Conservation (phyloP, 2,329 filamentous ascomycete species). For the Ustilaginoidea virens region DNA sequence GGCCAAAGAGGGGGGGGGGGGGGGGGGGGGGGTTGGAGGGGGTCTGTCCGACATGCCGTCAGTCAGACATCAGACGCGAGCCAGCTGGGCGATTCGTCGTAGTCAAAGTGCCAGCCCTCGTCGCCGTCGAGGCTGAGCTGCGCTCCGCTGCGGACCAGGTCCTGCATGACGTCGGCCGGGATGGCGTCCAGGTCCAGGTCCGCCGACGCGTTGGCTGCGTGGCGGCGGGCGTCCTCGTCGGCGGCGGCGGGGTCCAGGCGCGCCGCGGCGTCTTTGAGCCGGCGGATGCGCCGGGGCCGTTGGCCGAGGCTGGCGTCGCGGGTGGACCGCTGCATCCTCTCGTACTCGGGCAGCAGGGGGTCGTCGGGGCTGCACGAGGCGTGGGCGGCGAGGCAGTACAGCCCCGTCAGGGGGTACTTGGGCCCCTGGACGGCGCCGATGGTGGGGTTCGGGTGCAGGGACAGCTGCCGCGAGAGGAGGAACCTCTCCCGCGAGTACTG, state of each 20-base stretch:
- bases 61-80: no score
- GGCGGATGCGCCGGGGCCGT: conserved; percentile 11
- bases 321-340: conserved; percentile 28
- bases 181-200: conserved; percentile 15
- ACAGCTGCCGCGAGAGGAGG: conserved; percentile 25
- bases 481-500: conserved; percentile 13
- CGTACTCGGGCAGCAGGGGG: conserved; percentile 29
- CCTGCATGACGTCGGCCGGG: conserved; percentile 7
- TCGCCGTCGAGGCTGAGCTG: conserved; percentile 13
- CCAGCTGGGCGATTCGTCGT: conserved; percentile 14
- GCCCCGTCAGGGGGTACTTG: conserved; percentile 27
- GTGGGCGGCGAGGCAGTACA: conserved; percentile 35
- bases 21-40: no score
- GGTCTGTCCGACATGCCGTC: no score
- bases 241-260: not conserved
- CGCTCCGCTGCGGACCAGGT: conserved; percentile 12
- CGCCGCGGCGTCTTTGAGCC: conserved; percentile 8
- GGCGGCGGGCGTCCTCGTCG: not conserved
- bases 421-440: conserved; percentile 42
- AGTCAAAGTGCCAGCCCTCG: conserved; percentile 18
- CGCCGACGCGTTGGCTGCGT: conserved; percentile 13
- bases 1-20: no score
- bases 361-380: conserved; percentile 22
- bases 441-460: conserved; percentile 25
- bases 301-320: conserved; percentile 12